A percentile compares a stretch with the other conserved stretches of the same genome.
phyloP scores from a whole-genome alignment of 768 basidiomycete species.

The Sistotremastrum suecicum region DNA sequence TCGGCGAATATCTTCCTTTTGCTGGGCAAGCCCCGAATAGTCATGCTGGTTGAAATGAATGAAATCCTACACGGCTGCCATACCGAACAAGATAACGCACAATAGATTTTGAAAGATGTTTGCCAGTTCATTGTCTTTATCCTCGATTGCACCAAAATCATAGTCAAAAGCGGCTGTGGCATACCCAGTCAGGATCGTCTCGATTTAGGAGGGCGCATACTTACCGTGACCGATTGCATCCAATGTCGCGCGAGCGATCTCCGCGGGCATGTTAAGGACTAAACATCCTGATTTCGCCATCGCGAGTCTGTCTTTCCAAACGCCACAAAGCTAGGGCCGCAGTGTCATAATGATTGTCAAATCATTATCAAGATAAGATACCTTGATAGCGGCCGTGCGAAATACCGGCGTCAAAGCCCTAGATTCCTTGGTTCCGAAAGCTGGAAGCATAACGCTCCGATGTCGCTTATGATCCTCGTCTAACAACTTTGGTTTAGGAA shows the following conservation, averaged over 20 bases:
- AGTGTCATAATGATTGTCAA: conserved; percentile 1
- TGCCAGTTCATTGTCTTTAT: conserved; percentile 8
- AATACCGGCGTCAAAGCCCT: conserved; percentile 15
- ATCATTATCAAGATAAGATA: neutral
- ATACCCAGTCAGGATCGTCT: neutral
- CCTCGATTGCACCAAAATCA: conserved; percentile 10
- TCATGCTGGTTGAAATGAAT: conserved; percentile 7
- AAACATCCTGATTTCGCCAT: conserved; percentile 2
- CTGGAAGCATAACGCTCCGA: conserved; percentile 17
- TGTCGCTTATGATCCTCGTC: conserved; percentile 16
- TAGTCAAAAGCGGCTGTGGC: conserved; percentile 13
- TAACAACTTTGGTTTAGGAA: neutral
- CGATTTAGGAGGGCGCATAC: neutral
- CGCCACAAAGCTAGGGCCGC: conserved; percentile 9
- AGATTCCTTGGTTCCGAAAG: conserved; percentile 14
- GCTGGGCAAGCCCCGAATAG: conserved; percentile 12
- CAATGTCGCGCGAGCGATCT: conserved; percentile 13
- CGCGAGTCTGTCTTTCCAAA: conserved; percentile 13
- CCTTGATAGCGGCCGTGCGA: conserved; percentile 9
- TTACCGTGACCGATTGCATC: conserved; percentile 18
- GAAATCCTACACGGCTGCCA: no score
- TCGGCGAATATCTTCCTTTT: conserved; percentile 12
- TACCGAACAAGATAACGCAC: neutral
- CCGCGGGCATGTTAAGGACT: conserved; percentile 10
- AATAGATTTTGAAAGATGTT: conserved; percentile 10